A percentile compares a stretch with the other conserved stretches of the same genome.
Conservation (phyloP, 2,329 filamentous ascomycete species). For the Xylaria sp. region DNA sequence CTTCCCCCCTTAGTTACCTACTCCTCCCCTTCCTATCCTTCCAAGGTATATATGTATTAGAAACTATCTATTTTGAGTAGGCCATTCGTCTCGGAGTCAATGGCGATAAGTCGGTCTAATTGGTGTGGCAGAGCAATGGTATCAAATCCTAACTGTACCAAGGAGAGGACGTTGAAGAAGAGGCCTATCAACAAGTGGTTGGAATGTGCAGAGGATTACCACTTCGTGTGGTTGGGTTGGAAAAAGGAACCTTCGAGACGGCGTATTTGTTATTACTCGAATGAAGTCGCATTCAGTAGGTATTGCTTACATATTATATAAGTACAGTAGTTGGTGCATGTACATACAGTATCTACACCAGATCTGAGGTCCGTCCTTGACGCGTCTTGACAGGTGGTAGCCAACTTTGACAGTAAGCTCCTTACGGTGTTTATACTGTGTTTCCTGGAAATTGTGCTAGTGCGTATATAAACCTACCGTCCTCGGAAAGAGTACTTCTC, state of each 20-base stretch:
- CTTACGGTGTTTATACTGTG: neutral
- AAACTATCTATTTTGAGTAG: neutral
- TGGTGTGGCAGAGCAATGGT: neutral
- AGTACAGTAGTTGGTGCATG: neutral
- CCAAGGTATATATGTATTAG: neutral
- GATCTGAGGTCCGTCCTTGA: conserved; percentile 8
- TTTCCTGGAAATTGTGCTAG: neutral
- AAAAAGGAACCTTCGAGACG: neutral
- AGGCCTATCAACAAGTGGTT: neutral
- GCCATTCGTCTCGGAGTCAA: neutral
- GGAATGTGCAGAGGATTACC: neutral
- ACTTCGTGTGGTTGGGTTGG: neutral
- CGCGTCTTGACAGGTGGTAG: neutral
- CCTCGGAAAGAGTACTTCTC: neutral
- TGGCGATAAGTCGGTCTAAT: neutral
- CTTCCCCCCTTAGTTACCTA: conserved; percentile 7
- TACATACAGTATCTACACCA: neutral
- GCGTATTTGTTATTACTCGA: neutral
- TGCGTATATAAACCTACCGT: neutral
- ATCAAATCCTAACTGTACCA: neutral
- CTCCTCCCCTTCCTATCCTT: conserved; percentile 16
- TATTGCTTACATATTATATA: neutral
- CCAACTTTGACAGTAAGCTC: too few species aligned
- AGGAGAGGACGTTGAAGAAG: neutral
- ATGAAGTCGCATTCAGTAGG: conserved; percentile 1